Evolutionary conservation across 805 yeast genomes (phyloP).

Genomic region (Myxozyma sirexii): DNA sequence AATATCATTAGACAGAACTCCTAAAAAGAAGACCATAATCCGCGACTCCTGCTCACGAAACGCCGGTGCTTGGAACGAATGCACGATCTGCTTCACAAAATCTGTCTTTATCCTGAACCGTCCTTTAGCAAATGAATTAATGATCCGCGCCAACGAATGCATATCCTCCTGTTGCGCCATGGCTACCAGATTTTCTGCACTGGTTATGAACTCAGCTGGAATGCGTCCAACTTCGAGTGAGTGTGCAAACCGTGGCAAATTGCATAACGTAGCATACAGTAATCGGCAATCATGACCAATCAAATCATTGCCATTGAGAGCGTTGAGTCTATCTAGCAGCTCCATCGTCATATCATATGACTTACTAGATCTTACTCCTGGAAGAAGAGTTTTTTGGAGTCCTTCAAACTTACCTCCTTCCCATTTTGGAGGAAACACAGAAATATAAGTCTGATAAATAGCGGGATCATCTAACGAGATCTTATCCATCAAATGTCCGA

Average conservation of each 20-base stretch:
- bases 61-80: conserved; percentile 65
- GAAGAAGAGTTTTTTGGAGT: conserved; percentile 72
- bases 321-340: conserved; percentile 70
- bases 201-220: conserved; percentile 52
- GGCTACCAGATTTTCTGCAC: conserved; percentile 59
- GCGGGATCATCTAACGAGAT: conserved; percentile 85
- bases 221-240: conserved; percentile 65
- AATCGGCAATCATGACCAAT: conserved; percentile 73
- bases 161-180: conserved; percentile 64
- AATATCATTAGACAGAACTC: conserved; percentile 73
- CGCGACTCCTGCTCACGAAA: conserved; percentile 77
- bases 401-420: conserved; percentile 95
- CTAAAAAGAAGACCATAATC: conserved; percentile 71
- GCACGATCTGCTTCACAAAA: conserved; percentile 77
- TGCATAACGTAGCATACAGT: conserved; percentile 71
- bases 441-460: conserved; percentile 76
- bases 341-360: conserved; percentile 77
- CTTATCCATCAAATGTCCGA: conserved; percentile 80
- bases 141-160: conserved; percentile 65
- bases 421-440: conserved; percentile 94
- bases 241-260: conserved; percentile 81
- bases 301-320: conserved; percentile 69
- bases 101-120: conserved; percentile 90
- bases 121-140: conserved; percentile 73
- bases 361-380: conserved; percentile 79